phyloP scores from a whole-genome alignment of 768 basidiomycete genomes.

The Lactarius pseudohatsudake region DNA sequence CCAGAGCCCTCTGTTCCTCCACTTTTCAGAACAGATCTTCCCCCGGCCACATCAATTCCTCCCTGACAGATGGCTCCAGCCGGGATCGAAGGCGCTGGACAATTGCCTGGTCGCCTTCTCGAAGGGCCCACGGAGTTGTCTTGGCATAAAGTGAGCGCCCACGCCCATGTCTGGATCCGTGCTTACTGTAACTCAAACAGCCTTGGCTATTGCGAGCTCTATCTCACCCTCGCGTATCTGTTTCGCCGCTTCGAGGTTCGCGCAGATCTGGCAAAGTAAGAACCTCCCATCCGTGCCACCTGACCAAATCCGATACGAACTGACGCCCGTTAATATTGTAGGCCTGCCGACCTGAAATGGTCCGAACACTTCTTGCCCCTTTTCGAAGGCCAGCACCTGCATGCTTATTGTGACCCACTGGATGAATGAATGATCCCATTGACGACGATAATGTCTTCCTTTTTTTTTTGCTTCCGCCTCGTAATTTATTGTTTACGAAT shows the following conservation, averaged over 20 bases:
- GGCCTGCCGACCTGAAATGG: constrained; percentile 18
- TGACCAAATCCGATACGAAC: not conserved
- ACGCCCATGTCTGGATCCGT: not conserved
- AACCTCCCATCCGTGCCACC: not conserved
- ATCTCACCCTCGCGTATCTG: constrained; percentile 29
- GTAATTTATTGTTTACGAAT: not conserved
- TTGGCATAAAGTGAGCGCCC: constrained; percentile 29
- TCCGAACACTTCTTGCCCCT: constrained; percentile 23
- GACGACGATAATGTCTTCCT: not conserved
- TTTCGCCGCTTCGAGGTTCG: constrained; percentile 31
- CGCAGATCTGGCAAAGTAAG: constrained; percentile 17
- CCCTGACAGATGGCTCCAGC: constrained; percentile 29
- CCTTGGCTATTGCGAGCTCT: constrained; percentile 29
- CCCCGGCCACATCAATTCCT: constrained; percentile 24
- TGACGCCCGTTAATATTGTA: not conserved
- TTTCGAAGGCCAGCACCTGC: constrained; percentile 22
- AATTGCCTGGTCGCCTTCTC: constrained; percentile 28
- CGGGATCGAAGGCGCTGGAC: constrained; percentile 19
- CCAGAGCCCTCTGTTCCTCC: constrained; percentile 25
- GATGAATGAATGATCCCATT: constrained; percentile 16
- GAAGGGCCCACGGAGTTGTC: constrained; percentile 29
- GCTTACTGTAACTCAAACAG: constrained; percentile 4
- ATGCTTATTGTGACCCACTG: constrained; percentile 22
- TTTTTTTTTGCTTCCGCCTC: not conserved
- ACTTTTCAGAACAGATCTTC: constrained; percentile 22